Evolutionary conservation across 106 monocot genomes (phyloP).

Genomic region (Platanthera guangdongensis): DNA sequence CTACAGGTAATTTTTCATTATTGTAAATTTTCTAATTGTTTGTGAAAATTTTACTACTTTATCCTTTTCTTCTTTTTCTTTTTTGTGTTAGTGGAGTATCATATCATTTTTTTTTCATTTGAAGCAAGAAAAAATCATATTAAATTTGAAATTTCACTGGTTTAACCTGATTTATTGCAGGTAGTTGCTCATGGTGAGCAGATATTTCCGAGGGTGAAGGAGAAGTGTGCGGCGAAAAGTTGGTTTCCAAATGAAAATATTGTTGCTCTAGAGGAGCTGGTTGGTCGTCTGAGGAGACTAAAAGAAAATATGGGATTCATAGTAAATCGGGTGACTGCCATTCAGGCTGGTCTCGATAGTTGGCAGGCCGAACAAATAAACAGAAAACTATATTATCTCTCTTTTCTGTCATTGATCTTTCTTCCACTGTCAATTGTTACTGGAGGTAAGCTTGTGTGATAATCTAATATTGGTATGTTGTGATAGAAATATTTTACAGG

Average conservation of each 20-base stretch:
- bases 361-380: conserved; percentile 98
- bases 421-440: conserved; percentile 93
- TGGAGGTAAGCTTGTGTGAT: conserved; percentile 43
- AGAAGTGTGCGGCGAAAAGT: conserved; percentile 71
- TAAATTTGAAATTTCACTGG: background rate
- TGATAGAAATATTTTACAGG: background rate
- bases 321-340: conserved; percentile 71
- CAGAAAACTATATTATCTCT: conserved; percentile 87
- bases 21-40: background rate
- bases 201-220: conserved; percentile 92
- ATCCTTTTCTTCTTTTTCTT: background rate
- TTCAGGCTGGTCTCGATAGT: conserved; percentile 89
- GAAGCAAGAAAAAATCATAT: background rate
- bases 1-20: conserved; percentile 45
- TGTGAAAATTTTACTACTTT: background rate
- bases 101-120: background rate
- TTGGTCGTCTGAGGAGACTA: conserved; percentile 72
- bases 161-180: conserved; percentile 25
- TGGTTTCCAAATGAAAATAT: conserved; percentile 78
- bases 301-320: conserved; percentile 92
- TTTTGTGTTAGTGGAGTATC: background rate
- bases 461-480: background rate
- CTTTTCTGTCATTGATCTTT: conserved; percentile 83
- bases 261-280: conserved; percentile 70
- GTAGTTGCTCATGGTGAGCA: conserved; percentile 92